Evolutionary conservation across 208 protist species (phyloP).

Genomic region (Wallacemonas sp.): DNA sequence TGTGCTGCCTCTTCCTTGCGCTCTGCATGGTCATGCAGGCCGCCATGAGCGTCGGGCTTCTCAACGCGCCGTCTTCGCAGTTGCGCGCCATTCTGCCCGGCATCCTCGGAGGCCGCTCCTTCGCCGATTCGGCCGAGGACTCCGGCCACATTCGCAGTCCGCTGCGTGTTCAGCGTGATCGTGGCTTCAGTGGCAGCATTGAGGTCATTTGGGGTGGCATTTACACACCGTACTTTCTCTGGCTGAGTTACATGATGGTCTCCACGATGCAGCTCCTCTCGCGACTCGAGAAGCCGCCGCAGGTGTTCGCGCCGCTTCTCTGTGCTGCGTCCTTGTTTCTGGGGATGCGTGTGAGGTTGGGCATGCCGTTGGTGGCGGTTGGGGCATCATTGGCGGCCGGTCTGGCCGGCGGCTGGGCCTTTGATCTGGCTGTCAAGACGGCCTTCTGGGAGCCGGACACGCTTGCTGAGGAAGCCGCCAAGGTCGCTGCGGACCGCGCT

Average conservation of each 20-base stretch:
- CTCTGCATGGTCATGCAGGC: not conserved
- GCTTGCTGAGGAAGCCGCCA: not conserved
- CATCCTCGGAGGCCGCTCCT: not conserved
- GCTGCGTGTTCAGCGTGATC: too few relatives aligned
- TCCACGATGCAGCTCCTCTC: not conserved
- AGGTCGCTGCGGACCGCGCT: not conserved
- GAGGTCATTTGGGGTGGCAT: too few relatives aligned
- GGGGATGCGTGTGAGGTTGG: not conserved
- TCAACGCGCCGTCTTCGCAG: not conserved
- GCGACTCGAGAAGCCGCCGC: not conserved
- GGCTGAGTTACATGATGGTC: too few relatives aligned
- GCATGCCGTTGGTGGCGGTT: not conserved
- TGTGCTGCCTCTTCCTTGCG: too few relatives aligned
- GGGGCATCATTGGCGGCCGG: not conserved
- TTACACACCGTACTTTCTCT: too few relatives aligned
- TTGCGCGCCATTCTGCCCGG: not conserved
- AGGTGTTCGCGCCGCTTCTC: not conserved
- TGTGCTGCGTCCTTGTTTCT: not conserved
- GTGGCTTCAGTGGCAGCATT: too few relatives aligned
- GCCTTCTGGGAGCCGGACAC: not conserved
- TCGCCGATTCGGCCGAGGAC: not conserved
- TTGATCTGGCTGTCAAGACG: not conserved
- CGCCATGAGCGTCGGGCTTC: not conserved
- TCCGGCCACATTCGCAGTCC: too few relatives aligned
- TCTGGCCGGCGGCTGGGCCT: not conserved